Evolutionary conservation across 768 basidiomycete species (phyloP).

Genomic region (Russula compacta): DNA sequence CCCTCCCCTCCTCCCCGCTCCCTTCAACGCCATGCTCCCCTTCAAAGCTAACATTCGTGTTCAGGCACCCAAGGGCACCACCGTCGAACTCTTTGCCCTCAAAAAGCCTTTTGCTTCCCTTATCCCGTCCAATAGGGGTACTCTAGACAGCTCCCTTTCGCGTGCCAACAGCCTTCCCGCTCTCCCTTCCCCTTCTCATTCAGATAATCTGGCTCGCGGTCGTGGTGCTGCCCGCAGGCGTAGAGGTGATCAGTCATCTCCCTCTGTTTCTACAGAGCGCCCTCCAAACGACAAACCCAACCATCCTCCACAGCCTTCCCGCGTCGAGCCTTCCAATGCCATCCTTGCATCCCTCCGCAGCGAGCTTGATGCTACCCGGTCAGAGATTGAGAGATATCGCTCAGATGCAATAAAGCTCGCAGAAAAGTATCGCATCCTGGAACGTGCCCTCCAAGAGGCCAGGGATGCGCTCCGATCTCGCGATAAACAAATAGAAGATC

Average conservation of each 20-base stretch:
- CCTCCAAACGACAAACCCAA: slow-evolving; percentile 6
- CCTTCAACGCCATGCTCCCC: slow-evolving; percentile 7
- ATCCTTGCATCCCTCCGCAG: slow-evolving; percentile 37
- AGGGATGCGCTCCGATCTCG: slow-evolving; percentile 47
- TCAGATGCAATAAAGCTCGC: slow-evolving; percentile 46
- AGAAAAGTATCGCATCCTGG: slow-evolving; percentile 54
- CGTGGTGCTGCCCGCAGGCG: slow-evolving; percentile 19
- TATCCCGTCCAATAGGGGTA: slow-evolving; percentile 11
- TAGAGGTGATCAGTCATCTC: slow-evolving; percentile 19
- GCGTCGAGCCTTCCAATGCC: slow-evolving; percentile 12
- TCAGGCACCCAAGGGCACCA: slow-evolving; percentile 18
- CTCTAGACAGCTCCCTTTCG: slow-evolving; percentile 3
- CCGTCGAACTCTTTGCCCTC: slow-evolving; percentile 20
- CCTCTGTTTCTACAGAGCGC: slow-evolving; percentile 19
- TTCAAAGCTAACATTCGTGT: slow-evolving; percentile 21
- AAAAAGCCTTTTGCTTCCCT: slow-evolving; percentile 16
- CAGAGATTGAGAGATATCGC: slow-evolving; percentile 45
- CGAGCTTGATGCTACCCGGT: slow-evolving; percentile 46
- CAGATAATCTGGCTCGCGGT: slow-evolving; percentile 21
- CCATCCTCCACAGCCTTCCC: slow-evolving; percentile 10
- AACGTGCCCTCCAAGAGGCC: slow-evolving; percentile 55
- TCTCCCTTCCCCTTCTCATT: slow-evolving; percentile 6
- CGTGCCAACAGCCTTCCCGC: slow-evolving; percentile 13
- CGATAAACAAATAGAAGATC: slow-evolving; percentile 51
- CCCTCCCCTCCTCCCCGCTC: background rate